Evolutionary conservation across 2,329 filamentous ascomycete species (phyloP).

Genomic region (Fusarium longipes): DNA sequence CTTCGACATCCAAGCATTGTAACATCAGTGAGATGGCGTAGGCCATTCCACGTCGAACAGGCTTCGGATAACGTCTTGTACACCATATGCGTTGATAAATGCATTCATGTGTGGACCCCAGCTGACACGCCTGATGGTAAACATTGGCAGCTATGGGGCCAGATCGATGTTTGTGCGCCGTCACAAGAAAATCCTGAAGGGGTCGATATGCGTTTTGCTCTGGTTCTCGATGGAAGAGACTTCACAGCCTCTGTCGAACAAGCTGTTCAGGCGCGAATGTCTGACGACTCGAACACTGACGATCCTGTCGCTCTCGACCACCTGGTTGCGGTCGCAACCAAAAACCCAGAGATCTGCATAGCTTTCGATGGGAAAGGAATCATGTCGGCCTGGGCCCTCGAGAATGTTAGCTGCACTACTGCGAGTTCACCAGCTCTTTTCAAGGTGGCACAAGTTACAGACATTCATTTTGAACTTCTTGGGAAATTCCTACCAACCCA

Average conservation of each 20-base stretch:
- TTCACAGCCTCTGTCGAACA: slow-evolving; percentile 81
- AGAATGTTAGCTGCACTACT: slow-evolving; percentile 81
- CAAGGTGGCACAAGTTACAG: slow-evolving; percentile 83
- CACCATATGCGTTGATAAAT: slow-evolving; percentile 84
- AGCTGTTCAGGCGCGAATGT: slow-evolving; percentile 71
- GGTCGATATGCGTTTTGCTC: slow-evolving; percentile 59
- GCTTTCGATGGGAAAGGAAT: slow-evolving; percentile 84
- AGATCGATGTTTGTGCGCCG: slow-evolving; percentile 79
- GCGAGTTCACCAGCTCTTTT: slow-evolving; percentile 78
- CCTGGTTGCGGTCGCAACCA: slow-evolving; percentile 85
- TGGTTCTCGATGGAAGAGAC: slow-evolving; percentile 85
- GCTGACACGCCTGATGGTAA: slow-evolving; percentile 77
- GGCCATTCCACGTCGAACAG: slow-evolving; percentile 80
- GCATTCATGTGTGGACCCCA: slow-evolving; percentile 85
- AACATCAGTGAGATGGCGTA: slow-evolving; percentile 88
- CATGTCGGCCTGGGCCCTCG: slow-evolving; percentile 93
- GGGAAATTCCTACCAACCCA: slow-evolving; percentile 45
- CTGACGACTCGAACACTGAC: slow-evolving; percentile 67
- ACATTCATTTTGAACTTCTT: slow-evolving; percentile 62
- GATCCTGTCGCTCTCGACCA: slow-evolving; percentile 80
- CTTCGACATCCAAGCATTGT: slow-evolving; percentile 84
- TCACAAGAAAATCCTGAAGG: slow-evolving; percentile 62
- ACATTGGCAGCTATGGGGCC: slow-evolving; percentile 81
- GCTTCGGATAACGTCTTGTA: slow-evolving; percentile 88
- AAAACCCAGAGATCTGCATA: slow-evolving; percentile 86